A percentile compares a stretch with the other conserved stretches of the same genome.
Conservation (phyloP, 2,329 filamentous ascomycete genomes). For the Zymoseptoria tritici region DNA sequence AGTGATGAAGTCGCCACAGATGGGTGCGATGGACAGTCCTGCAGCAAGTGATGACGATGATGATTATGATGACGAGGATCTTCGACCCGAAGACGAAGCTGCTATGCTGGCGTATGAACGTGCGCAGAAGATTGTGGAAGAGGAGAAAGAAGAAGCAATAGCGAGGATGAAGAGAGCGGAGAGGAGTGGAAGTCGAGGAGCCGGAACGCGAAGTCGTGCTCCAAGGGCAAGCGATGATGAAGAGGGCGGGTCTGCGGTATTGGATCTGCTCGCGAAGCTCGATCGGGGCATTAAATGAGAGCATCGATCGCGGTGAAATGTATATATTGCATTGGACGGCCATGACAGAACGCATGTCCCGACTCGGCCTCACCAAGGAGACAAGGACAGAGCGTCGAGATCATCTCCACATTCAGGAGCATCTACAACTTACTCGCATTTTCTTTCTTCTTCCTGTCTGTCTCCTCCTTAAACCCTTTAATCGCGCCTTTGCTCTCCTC, state of each 20-base stretch:
- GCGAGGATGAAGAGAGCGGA: conserved; percentile 21
- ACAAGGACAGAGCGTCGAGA: not conserved
- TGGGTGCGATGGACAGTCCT: conserved; percentile 25
- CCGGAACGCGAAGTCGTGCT: conserved; percentile 15
- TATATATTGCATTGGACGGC: not conserved
- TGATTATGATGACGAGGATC: conserved; percentile 23
- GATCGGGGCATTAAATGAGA: conserved; percentile 23
- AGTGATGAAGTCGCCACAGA: conserved; percentile 28
- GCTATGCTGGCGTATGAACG: conserved; percentile 28
- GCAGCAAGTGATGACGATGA: conserved; percentile 18
- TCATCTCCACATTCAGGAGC: not conserved
- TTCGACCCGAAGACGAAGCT: conserved; percentile 29
- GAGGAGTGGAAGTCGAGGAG: conserved; percentile 11
- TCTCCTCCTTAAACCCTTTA: conserved; percentile 14
- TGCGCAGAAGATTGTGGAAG: conserved; percentile 26
- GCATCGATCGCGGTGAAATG: not conserved
- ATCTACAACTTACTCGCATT: conserved; percentile 13
- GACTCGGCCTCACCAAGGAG: not conserved
- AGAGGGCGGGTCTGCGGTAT: conserved; percentile 25
- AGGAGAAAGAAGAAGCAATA: conserved; percentile 26
- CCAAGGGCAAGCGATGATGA: conserved; percentile 16
- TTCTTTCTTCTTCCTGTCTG: conserved; percentile 18
- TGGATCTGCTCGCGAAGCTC: conserved; percentile 29
- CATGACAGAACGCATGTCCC: not conserved
- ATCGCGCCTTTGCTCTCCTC: conserved; percentile 17